Percentiles rank a stretch among this genome's conserved stretches.
phyloP scores from a whole-genome alignment of 768 basidiomycete genomes.

The Brasilioporus rufonigricans region DNA sequence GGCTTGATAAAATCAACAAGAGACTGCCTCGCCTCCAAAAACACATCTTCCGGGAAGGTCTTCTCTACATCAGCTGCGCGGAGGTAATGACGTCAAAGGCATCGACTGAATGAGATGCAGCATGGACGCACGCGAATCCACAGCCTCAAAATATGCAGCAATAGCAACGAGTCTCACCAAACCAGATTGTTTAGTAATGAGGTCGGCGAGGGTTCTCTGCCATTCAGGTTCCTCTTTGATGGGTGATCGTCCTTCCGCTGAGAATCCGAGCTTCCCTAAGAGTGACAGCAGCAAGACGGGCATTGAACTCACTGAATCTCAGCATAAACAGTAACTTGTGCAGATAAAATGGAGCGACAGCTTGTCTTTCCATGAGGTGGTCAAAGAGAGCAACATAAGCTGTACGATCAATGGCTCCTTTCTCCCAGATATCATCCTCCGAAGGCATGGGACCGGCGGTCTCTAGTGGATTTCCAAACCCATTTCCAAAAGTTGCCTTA shows the following conservation, averaged over 20 bases:
- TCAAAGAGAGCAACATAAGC: conserved; percentile 2
- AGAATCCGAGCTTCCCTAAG: neutral
- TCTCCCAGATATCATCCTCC: conserved; percentile 6
- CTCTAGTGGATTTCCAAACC: conserved; percentile 6
- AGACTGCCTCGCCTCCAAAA: conserved; percentile 3
- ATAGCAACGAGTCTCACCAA: conserved; percentile 5
- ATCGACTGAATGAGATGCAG: neutral
- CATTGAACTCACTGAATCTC: conserved; percentile 1
- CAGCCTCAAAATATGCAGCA: conserved; percentile 3
- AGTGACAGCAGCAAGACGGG: neutral
- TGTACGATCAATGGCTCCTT: conserved; percentile 1
- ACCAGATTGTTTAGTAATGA: conserved; percentile 1
- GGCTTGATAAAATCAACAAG: neutral
- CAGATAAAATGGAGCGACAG: conserved; percentile 1
- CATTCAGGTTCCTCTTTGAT: neutral
- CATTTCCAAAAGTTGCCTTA: conserved; percentile 9
- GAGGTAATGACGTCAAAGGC: neutral
- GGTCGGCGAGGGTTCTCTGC: conserved; percentile 2
- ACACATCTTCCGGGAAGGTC: conserved; percentile 1
- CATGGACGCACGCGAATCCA: neutral
- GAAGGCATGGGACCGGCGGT: conserved; percentile 5
- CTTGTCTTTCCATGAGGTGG: conserved; percentile 2
- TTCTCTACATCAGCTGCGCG: neutral
- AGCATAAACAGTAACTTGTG: conserved; percentile 6
- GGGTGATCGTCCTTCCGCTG: conserved; percentile 4